Evolutionary conservation across 306 rosid species (phyloP).

Genomic region (Begonia fuchsioides): DNA sequence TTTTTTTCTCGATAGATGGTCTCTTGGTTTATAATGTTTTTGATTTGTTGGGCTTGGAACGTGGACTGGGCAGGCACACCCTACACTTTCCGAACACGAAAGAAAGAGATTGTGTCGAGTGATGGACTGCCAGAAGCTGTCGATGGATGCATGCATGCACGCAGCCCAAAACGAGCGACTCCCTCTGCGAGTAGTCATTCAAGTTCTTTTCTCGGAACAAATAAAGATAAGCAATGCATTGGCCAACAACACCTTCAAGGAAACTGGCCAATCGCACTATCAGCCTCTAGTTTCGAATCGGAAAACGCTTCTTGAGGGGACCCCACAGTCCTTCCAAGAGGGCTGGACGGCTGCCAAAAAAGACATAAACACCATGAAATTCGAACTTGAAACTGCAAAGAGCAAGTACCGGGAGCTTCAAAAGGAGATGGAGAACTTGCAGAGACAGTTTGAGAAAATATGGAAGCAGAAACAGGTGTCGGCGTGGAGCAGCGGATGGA

Average conservation of each 20-base stretch:
- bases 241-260: constrained; percentile 54
- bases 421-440: constrained; percentile 66
- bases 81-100: constrained; percentile 87
- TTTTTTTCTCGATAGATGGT: no score
- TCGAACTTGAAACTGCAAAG: constrained; percentile 80
- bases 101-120: constrained; percentile 90
- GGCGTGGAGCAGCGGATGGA: constrained; percentile 96
- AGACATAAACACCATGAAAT: constrained; percentile 83
- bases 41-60: no score
- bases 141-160: constrained; percentile 95
- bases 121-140: constrained; percentile 96
- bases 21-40: no score
- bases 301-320: constrained; percentile 73
- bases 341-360: constrained; percentile 89
- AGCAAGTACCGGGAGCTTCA: constrained; percentile 79
- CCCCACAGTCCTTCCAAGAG: constrained; percentile 97
- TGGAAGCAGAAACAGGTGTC: constrained; percentile 69
- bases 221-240: constrained; percentile 79
- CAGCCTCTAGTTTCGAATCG: constrained; percentile 61
- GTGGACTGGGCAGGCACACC: constrained; percentile 55
- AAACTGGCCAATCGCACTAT: constrained; percentile 31
- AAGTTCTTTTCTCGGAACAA: constrained; percentile 90
- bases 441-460: constrained; percentile 82
- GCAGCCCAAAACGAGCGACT: constrained; percentile 97
- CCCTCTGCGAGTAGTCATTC: constrained; percentile 86